Conservation (phyloP, 176 grass and related monocot genomes). For the Carex myosuroides region DNA sequence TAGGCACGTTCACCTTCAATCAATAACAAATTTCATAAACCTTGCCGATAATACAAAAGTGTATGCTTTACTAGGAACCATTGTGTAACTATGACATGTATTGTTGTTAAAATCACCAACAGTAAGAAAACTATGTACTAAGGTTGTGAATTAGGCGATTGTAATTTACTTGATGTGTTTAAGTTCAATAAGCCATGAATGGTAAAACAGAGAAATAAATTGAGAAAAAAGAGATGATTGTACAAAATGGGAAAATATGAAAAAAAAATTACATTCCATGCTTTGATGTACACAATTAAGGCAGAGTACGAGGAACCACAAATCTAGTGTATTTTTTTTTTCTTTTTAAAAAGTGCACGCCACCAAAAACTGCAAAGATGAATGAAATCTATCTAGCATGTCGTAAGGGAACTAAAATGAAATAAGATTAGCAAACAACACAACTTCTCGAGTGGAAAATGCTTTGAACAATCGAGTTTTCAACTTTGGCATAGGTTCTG, state of each 20-base stretch:
- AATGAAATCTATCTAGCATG: background rate
- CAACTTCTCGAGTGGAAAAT: background rate
- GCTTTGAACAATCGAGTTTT: background rate
- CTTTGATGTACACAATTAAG: no score
- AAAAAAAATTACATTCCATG: background rate
- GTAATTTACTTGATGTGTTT: background rate
- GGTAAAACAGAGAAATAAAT: background rate
- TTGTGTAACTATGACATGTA: background rate
- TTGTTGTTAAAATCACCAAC: background rate
- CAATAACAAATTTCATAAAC: background rate
- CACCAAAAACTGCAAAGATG: background rate
- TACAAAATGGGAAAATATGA: background rate
- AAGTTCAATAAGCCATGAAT: background rate
- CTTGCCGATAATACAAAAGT: background rate
- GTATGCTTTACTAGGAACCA: background rate
- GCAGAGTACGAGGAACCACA: no score
- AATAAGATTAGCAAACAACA: background rate
- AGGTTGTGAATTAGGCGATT: background rate
- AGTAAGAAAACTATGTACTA: background rate
- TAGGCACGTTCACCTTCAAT: slow-evolving; percentile 81
- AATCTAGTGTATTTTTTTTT: no score
- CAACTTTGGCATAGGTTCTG: background rate
- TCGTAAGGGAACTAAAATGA: background rate
- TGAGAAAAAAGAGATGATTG: background rate
- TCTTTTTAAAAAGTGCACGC: no score